phyloP scores from a whole-genome alignment of 1,139 yeast genomes.

The Saccharomycopsis hybrid region DNA sequence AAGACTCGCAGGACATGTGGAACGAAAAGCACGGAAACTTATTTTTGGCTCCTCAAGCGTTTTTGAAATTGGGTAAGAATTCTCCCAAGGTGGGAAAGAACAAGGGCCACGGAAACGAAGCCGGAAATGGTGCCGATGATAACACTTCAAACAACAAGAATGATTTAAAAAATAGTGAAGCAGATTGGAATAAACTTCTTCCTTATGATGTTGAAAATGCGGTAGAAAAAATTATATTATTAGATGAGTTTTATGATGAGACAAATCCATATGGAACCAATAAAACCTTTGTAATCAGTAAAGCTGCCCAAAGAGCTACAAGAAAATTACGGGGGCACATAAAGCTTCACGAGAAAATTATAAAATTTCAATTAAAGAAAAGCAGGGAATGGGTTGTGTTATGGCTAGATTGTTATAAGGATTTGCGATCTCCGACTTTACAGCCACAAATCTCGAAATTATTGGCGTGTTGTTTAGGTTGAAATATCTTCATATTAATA shows the following conservation, averaged over 20 bases:
- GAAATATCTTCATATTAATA: too few relatives aligned
- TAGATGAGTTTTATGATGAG: constrained; percentile 28
- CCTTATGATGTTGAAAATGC: too few relatives aligned
- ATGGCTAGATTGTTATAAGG: constrained; percentile 27
- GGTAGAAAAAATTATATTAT: constrained; percentile 21
- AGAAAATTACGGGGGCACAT: constrained; percentile 26
- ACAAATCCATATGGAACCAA: constrained; percentile 18
- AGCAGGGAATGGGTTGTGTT: constrained; percentile 26
- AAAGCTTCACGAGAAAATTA: constrained; percentile 23
- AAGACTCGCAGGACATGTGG: constrained; percentile 24
- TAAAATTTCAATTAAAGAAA: constrained; percentile 22
- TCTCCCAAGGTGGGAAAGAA: too few relatives aligned
- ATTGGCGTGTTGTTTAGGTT: too few relatives aligned
- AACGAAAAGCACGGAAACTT: constrained; percentile 22
- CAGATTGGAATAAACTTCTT: too few relatives aligned
- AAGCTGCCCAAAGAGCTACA: constrained; percentile 9
- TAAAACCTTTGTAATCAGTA: constrained; percentile 22
- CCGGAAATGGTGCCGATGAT: too few relatives aligned
- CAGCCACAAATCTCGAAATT: too few relatives aligned
- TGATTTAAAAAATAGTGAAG: too few relatives aligned
- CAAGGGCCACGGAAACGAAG: too few relatives aligned
- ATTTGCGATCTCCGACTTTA: background rate
- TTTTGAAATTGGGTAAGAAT: constrained; percentile 6
- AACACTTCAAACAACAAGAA: too few relatives aligned
- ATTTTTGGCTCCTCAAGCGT: constrained; percentile 29